Conservation (phyloP, 108 stramenopile species). For the Ochromonas danica region DNA sequence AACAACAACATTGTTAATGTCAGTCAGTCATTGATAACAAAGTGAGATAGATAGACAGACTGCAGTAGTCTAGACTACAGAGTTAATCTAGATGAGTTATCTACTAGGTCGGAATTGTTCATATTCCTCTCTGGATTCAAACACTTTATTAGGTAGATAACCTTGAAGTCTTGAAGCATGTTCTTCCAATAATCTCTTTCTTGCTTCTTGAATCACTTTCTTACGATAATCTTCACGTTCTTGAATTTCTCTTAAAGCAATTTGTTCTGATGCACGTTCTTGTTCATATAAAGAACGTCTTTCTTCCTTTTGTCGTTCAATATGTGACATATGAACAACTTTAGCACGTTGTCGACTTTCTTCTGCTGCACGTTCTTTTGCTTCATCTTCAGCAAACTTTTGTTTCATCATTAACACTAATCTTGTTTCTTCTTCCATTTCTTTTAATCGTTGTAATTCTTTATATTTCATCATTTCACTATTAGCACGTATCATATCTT, state of each 20-base stretch:
- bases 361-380: slow-evolving; percentile 53
- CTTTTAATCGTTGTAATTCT: slow-evolving; percentile 40
- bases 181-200: slow-evolving; percentile 54
- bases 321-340: slow-evolving; percentile 52
- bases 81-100: no score
- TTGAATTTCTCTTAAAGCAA: slow-evolving; percentile 40
- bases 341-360: slow-evolving; percentile 46
- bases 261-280: slow-evolving; percentile 54
- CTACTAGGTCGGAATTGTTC: slow-evolving; percentile 4
- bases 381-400: slow-evolving; percentile 64
- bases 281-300: slow-evolving; percentile 45
- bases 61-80: no score
- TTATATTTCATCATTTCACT: slow-evolving; percentile 56
- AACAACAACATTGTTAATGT: no score
- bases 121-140: slow-evolving; percentile 5
- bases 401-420: slow-evolving; percentile 62
- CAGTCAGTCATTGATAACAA: no score
- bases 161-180: slow-evolving; percentile 60
- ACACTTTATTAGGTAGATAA: slow-evolving; percentile 52
- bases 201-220: slow-evolving; percentile 59
- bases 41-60: no score
- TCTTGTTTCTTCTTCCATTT: slow-evolving; percentile 54
- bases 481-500: slow-evolving; percentile 62
- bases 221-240: slow-evolving; percentile 59
- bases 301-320: slow-evolving; percentile 53